phyloP scores from a whole-genome alignment of 257 asterid genomes.

The Fraxinus americana region DNA sequence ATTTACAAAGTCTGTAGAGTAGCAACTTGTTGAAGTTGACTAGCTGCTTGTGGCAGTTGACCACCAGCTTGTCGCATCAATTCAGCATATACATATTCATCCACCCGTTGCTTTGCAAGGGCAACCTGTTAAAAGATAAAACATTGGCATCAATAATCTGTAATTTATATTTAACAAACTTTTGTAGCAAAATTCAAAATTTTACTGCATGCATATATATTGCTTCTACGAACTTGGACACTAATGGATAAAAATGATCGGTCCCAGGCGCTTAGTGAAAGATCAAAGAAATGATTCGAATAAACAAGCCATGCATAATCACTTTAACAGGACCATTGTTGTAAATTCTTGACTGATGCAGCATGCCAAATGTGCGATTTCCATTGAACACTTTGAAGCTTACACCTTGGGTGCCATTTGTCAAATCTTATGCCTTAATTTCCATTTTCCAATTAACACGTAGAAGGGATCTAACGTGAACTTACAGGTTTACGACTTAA shows the following conservation, averaged over 20 bases:
- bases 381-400: not conserved
- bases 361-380: too few relatives aligned
- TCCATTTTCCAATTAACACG: not conserved
- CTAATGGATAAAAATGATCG: not conserved
- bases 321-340: too few relatives aligned
- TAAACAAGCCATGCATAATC: not conserved
- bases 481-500: not conserved
- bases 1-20: constrained; percentile 47
- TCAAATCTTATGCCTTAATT: not conserved
- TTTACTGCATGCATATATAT: not conserved
- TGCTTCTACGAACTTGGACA: not conserved
- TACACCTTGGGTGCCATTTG: not conserved
- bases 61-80: constrained; percentile 72
- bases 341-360: too few relatives aligned
- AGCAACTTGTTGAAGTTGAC: constrained; percentile 33
- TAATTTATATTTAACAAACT: too few relatives aligned
- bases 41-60: constrained; percentile 37
- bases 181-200: not conserved
- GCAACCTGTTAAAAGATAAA: constrained; percentile 48
- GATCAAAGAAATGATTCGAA: not conserved
- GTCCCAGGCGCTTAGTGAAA: constrained; percentile 1
- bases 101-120: constrained; percentile 87
- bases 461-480: not conserved
- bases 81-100: constrained; percentile 85
- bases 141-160: not conserved